Evolutionary conservation across 1,284 basidiomycete genomes (phyloP).

Genomic region (Moesziomyces sp.): DNA sequence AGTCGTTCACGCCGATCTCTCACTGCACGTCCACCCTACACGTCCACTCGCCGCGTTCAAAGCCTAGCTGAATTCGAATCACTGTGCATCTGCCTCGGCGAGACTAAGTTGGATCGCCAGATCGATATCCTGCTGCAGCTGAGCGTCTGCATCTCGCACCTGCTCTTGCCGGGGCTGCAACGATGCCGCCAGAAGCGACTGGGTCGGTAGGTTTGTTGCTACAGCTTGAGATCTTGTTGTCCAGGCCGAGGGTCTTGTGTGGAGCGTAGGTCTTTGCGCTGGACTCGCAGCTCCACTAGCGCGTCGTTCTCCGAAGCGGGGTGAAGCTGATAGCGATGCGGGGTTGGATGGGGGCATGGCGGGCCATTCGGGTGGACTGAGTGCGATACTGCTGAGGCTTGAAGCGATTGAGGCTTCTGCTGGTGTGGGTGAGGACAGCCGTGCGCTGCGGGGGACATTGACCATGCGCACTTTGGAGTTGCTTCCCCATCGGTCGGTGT

Average conservation of each 20-base stretch:
- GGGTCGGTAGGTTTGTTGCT: neutral
- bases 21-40: neutral
- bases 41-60: neutral
- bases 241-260: slow-evolving; percentile 10
- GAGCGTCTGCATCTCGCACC: slow-evolving; percentile 8
- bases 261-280: neutral
- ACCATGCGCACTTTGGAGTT: slow-evolving; percentile 60
- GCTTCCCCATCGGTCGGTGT: slow-evolving; percentile 35
- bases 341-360: slow-evolving; percentile 1
- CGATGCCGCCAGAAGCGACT: slow-evolving; percentile 21
- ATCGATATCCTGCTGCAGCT: slow-evolving; percentile 54
- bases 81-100: slow-evolving; percentile 40
- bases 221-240: neutral
- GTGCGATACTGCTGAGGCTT: slow-evolving; percentile 10
- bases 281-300: neutral
- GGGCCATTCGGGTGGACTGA: slow-evolving; percentile 19
- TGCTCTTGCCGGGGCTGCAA: neutral
- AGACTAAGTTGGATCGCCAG: slow-evolving; percentile 61
- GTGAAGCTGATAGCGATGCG: slow-evolving; percentile 5
- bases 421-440: slow-evolving; percentile 34
- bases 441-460: slow-evolving; percentile 45
- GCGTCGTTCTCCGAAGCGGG: neutral
- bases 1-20: neutral
- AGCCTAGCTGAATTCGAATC: neutral
- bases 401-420: slow-evolving; percentile 17